Evolutionary conservation across 2,329 filamentous ascomycete species (phyloP).

Genomic region (Tolypocladium pustulatum): DNA sequence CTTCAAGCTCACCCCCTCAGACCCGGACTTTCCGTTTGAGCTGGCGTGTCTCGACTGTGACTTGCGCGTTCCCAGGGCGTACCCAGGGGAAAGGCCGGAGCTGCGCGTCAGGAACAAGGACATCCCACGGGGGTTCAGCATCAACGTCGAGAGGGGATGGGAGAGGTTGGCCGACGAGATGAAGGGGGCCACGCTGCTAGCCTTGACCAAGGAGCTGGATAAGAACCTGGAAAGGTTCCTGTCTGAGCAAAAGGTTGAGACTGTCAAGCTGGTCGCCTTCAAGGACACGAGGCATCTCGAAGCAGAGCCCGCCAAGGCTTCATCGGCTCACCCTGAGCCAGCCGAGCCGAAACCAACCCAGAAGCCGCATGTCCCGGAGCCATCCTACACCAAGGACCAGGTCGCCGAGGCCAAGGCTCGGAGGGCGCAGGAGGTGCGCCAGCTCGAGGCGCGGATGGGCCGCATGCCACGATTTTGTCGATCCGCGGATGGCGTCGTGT

Average conservation of each 20-base stretch:
- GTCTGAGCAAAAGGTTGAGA: conserved; percentile 60
- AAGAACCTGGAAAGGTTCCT: conserved; percentile 61
- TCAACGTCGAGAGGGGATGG: conserved; percentile 71
- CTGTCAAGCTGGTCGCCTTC: conserved; percentile 56
- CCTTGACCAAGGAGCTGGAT: conserved; percentile 59
- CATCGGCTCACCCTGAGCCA: conserved; percentile 1
- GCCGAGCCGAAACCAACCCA: conserved; percentile 7
- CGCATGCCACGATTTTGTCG: conserved; percentile 56
- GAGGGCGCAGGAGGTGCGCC: conserved; percentile 55
- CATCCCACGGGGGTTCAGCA: conserved; percentile 60
- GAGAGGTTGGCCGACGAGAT: conserved; percentile 49
- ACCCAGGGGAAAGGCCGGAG: conserved; percentile 47
- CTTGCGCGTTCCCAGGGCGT: conserved; percentile 52
- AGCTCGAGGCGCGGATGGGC: conserved; percentile 66
- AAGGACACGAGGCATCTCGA: conserved; percentile 43
- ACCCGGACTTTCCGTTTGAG: conserved; percentile 78
- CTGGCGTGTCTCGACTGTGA: conserved; percentile 58
- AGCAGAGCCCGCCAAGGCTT: conserved; percentile 5
- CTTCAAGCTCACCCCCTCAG: conserved; percentile 61
- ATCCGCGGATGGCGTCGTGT: conserved; percentile 58
- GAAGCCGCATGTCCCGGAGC: conserved; percentile 28
- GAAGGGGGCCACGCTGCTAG: conserved; percentile 48
- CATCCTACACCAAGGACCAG: conserved; percentile 47
- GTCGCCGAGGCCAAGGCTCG: conserved; percentile 51
- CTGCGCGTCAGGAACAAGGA: conserved; percentile 57